These are phyloP conservation scores for Jackrogersella multiformis DNA, from an alignment of 495 filamentous ascomycete genomes.

Conservation along the genomic window DNA sequence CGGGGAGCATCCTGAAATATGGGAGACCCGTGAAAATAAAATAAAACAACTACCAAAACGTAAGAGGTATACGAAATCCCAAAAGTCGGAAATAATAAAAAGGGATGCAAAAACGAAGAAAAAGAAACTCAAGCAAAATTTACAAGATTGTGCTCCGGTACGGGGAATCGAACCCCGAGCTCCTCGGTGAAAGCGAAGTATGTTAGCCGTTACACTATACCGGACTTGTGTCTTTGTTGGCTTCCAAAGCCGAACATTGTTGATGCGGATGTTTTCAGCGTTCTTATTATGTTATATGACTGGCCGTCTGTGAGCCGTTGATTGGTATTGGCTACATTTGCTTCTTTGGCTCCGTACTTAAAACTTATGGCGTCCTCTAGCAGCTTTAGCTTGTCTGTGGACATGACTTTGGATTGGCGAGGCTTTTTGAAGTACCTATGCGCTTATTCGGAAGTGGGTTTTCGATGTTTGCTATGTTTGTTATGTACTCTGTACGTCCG, in stretches of 20 bases:
- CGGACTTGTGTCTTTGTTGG: constrained; percentile 37
- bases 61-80: neutral
- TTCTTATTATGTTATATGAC: constrained; percentile 8
- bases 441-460: neutral
- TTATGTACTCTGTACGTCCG: too few relatives aligned
- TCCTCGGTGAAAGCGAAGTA: constrained; percentile 62
- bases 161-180: constrained; percentile 63
- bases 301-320: neutral
- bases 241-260: neutral
- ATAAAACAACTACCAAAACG: too few relatives aligned
- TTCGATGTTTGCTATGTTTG: neutral
- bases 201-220: constrained; percentile 61
- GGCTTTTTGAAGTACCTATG: neutral
- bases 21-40: too few relatives aligned
- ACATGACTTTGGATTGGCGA: neutral
- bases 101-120: neutral
- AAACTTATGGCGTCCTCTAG: too few relatives aligned
- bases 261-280: neutral
- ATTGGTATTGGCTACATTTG: constrained; percentile 5
- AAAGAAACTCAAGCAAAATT: constrained; percentile 4
- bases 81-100: neutral
- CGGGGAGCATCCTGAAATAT: too few relatives aligned
- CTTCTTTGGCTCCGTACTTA: constrained; percentile 13
- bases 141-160: constrained; percentile 48
- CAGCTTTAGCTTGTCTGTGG: too few relatives aligned